These are phyloP conservation scores for Tuber calosporum DNA, from an alignment of 495 filamentous ascomycete species.

Conservation along the genomic window DNA sequence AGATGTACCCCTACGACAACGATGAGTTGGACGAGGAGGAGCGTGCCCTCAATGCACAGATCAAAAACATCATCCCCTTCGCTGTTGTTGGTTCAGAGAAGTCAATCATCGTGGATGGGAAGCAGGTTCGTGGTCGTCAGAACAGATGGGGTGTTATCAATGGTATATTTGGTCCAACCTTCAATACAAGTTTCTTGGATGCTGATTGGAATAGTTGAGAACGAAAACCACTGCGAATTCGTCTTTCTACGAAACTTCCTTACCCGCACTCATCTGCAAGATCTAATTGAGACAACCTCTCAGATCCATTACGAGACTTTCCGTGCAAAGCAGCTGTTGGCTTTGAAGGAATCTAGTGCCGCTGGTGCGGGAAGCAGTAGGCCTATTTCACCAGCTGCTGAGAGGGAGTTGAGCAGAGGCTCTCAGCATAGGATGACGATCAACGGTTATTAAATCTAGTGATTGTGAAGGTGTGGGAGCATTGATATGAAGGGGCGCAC, in stretches of 20 bases:
- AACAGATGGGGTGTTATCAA: constrained; percentile 99
- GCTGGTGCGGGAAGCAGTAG: constrained; percentile 69
- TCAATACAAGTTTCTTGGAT: background rate
- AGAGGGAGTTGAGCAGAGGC: constrained; percentile 91
- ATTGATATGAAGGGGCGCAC: background rate
- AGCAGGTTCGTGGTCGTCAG: constrained; percentile 94
- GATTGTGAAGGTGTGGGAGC: background rate
- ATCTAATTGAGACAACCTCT: constrained; percentile 98
- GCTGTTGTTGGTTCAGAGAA: constrained; percentile 97
- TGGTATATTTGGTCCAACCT: constrained; percentile 23
- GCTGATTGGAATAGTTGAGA: constrained; percentile 59
- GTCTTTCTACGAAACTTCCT: constrained; percentile 97
- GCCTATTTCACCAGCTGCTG: constrained; percentile 88
- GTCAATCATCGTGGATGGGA: constrained; percentile 92
- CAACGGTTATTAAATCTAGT: constrained; percentile 57
- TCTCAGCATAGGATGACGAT: constrained; percentile 95
- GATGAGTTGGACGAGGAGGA: constrained; percentile 98
- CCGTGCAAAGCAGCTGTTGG: constrained; percentile 97
- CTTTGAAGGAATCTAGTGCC: constrained; percentile 94
- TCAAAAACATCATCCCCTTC: constrained; percentile 97
- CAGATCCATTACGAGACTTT: constrained; percentile 99
- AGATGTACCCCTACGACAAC: constrained; percentile 99
- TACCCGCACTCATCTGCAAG: constrained; percentile 95
- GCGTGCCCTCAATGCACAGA: constrained; percentile 82
- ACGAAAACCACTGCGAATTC: constrained; percentile 99